A percentile compares a stretch with the other conserved stretches of the same genome.
phyloP scores from a whole-genome alignment of 495 filamentous ascomycete species.

The Corynascus novoguineensis region DNA sequence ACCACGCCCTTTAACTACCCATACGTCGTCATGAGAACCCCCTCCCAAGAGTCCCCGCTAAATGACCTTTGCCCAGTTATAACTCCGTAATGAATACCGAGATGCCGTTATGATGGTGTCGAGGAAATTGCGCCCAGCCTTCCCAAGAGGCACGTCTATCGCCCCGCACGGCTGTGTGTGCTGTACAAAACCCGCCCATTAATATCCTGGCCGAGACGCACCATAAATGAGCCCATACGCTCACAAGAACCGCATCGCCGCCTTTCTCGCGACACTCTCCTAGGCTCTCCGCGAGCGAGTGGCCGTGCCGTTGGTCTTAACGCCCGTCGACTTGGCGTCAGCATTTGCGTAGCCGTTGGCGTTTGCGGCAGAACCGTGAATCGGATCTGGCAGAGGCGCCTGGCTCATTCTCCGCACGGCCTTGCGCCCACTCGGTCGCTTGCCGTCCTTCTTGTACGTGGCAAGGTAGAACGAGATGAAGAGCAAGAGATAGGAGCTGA shows the following conservation, averaged over 20 bases:
- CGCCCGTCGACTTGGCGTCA: conserved; percentile 39
- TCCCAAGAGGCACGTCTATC: not conserved
- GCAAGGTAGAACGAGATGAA: conserved; percentile 99
- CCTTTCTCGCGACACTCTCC: conserved; percentile 12
- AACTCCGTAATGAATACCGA: conserved; percentile 36
- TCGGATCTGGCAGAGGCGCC: conserved; percentile 49
- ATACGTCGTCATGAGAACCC: conserved; percentile 27
- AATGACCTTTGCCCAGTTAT: conserved; percentile 24
- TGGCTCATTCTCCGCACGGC: conserved; percentile 49
- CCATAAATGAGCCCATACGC: not conserved
- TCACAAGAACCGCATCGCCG: not conserved
- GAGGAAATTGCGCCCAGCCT: conserved; percentile 4
- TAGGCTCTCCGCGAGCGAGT: conserved; percentile 58
- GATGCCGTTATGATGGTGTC: conserved; percentile 26
- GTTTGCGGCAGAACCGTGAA: conserved; percentile 25
- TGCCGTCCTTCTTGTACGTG: conserved; percentile 86
- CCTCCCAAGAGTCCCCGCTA: conserved; percentile 11
- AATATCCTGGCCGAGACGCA: conserved; percentile 2
- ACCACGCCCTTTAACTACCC: not conserved
- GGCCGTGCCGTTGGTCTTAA: conserved; percentile 46
- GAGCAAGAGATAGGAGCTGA: conserved; percentile 89
- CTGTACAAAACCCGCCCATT: conserved; percentile 3
- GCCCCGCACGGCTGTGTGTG: not conserved
- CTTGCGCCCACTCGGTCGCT: conserved; percentile 54
- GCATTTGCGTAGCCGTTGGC: conserved; percentile 31